A percentile compares a stretch with the other conserved stretches of the same genome.
Conservation (phyloP, 768 basidiomycete genomes). For the Suillus subluteus region DNA sequence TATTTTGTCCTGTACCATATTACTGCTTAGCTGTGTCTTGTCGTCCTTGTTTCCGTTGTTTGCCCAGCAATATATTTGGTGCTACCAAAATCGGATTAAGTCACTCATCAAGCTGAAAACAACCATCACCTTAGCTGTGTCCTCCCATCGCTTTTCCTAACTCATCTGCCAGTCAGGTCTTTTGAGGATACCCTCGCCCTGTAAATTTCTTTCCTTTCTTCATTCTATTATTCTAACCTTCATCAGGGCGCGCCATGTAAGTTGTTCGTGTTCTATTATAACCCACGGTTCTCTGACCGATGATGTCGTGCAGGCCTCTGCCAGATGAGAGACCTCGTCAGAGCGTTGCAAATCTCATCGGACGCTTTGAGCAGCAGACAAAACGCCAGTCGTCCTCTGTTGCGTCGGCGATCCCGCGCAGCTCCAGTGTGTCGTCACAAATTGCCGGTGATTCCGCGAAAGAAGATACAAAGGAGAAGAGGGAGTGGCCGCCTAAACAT, state of each 20-base stretch:
- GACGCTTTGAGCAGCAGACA: slow-evolving; percentile 82
- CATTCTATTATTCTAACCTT: slow-evolving; percentile 19
- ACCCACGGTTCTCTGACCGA: slow-evolving; percentile 20
- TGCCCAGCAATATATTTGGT: slow-evolving; percentile 2
- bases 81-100: slow-evolving; percentile 23
- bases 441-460: slow-evolving; percentile 63
- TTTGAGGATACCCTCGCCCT: slow-evolving; percentile 17
- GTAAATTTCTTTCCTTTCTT: slow-evolving; percentile 16
- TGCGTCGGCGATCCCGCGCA: slow-evolving; percentile 49
- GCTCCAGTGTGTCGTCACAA: slow-evolving; percentile 70
- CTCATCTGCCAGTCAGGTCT: slow-evolving; percentile 13
- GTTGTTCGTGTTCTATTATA: slow-evolving; percentile 13
- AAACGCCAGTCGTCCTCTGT: slow-evolving; percentile 58
- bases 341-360: slow-evolving; percentile 90
- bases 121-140: slow-evolving; percentile 24
- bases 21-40: not conserved
- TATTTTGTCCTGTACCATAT: not conserved
- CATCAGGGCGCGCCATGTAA: slow-evolving; percentile 32
- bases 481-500: slow-evolving; percentile 76
- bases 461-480: slow-evolving; percentile 70
- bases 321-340: slow-evolving; percentile 88
- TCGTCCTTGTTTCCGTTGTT: slow-evolving; percentile 7
- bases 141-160: slow-evolving; percentile 21
- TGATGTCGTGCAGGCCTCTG: slow-evolving; percentile 59
- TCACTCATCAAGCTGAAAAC: slow-evolving; percentile 16